phyloP scores from a whole-genome alignment of 2,329 filamentous ascomycete species.

The Clarireedia homoeocarpa region DNA sequence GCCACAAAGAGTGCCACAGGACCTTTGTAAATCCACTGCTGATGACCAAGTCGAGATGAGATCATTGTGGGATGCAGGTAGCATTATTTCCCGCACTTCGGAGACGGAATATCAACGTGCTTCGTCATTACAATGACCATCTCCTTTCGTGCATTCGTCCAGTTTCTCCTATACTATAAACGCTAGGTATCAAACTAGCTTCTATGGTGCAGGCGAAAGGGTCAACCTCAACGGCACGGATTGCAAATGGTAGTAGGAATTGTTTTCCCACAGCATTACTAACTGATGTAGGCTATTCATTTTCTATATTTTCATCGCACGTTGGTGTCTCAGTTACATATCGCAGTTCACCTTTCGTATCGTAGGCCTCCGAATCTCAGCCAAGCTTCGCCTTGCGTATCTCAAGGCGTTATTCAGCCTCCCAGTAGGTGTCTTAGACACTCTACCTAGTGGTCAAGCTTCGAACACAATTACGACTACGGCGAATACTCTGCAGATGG shows the following conservation, averaged over 20 bases:
- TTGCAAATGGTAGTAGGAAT: background rate
- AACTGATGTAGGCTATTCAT: constrained; percentile 49
- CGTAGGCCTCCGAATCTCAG: constrained; percentile 54
- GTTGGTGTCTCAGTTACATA: constrained; percentile 55
- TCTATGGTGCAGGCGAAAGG: no score
- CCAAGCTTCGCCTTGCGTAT: constrained; percentile 55
- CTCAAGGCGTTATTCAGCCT: constrained; percentile 56
- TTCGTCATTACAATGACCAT: background rate
- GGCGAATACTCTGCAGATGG: constrained; percentile 55
- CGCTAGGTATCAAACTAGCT: no score
- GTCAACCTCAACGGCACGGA: no score
- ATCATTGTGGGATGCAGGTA: no score
- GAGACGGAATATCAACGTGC: no score
- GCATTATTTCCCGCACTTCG: no score
- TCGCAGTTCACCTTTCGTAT: constrained; percentile 54
- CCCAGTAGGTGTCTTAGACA: constrained; percentile 60
- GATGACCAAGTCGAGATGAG: no score
- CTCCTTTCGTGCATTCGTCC: background rate
- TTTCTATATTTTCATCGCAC: constrained; percentile 61
- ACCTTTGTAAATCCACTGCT: no score
- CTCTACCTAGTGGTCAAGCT: constrained; percentile 42
- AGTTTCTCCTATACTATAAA: background rate
- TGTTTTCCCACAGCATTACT: background rate
- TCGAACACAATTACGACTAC: constrained; percentile 50
- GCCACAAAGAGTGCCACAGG: no score